Evolutionary conservation across 2,329 filamentous ascomycete species (phyloP), one percentile per base, ranked within the genome.

Genomic region (Penicillium digitatum): DNA sequence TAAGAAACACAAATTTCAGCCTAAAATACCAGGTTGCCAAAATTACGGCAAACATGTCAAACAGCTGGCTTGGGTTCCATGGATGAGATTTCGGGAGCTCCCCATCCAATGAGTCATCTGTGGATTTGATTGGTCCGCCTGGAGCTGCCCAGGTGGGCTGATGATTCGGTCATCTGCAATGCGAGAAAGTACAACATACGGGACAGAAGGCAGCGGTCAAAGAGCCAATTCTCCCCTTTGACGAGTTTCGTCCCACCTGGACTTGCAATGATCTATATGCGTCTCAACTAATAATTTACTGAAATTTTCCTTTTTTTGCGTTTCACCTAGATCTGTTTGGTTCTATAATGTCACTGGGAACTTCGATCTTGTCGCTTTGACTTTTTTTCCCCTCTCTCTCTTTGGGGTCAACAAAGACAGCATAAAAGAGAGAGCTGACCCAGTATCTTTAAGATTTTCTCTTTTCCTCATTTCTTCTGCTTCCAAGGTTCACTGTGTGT

Each of bases 151-250:
- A 26, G 24, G 22, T 55, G 53, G 48, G 48, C 53, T 52, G 40
- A 51, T 55, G 48, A 48, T 52, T 45, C 53, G 56, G 56, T 65
- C 62, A 62, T 60, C 53, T 57, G 60, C 50, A 52, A 57, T 18
- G 58, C 47, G 49, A 29, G 48, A 49, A 49, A 34, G 47, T 32
- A 27, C 26, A 7, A 7, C 9, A 8, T 27, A 52, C 37, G 22
- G 12, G 32, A 35, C 24, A 32, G 7, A 32, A 55, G 48, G 43
- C 42, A 52, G 43, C 53, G 48, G 53, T 52, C 53, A 55, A 52
- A 52, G 52, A 45, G 47, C 24, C 47, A 50, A 45, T 16, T 45
- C 40, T 52, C 18, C 11, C 31, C 24, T 54, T 37, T 18, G 18
- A 35, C 54, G 57, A 55, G 52, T 42, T 45, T 44, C 44, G 50